Evolutionary conservation across 2,329 filamentous ascomycete species (phyloP), one percentile per base, ranked within the genome.

Genomic region (Colletotrichum karsti): DNA sequence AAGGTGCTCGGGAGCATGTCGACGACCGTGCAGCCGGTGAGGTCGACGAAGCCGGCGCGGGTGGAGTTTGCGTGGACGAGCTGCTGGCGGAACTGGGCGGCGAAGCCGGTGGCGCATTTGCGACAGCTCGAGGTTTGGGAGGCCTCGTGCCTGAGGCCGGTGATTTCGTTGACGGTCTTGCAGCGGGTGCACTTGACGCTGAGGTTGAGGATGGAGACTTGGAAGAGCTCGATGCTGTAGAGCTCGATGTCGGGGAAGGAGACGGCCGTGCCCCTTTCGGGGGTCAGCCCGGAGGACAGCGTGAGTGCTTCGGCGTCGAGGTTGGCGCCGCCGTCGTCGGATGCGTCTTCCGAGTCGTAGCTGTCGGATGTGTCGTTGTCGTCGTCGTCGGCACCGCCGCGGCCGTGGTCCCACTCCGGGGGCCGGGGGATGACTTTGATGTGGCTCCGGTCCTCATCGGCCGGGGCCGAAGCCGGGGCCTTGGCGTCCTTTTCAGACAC

Each of bases 1-100:
- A 97, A 95, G 42, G 89, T 90, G 78, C 92, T 94, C 60, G 92
- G 91, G 10, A 96, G 87, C 84, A 96, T 88, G 75, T 96, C 93
- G 50, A 89, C 85, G 8, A 93, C 86, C 6, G 89, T 91, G 79
- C 92, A 95, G 15, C 92, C 92, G 26, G 91, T 87, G 9, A 93
- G 80, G 76, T 96, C 93, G 65, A 97, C 79, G 76, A 95, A 95
- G 5, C 93, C 93, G 12, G 92, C 93, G 65, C 92, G 85, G n/a
- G 87, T 85, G 4, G 92, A 93, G 79, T 91, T 87, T 58, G 87
- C 83, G 78, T 96, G 93, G 69, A 96, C 88, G 63, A 94, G 79
- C 75, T 93, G 91, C 72, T 86, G 86, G 37, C 91, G 86, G 77
- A 90, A 94, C 59, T 76, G 83, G 50, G 85, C 82, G 2, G 80